Base-by-base conservation (phyloP, 1,284 basidiomycete species). In the Cyathus olla region DNA sequence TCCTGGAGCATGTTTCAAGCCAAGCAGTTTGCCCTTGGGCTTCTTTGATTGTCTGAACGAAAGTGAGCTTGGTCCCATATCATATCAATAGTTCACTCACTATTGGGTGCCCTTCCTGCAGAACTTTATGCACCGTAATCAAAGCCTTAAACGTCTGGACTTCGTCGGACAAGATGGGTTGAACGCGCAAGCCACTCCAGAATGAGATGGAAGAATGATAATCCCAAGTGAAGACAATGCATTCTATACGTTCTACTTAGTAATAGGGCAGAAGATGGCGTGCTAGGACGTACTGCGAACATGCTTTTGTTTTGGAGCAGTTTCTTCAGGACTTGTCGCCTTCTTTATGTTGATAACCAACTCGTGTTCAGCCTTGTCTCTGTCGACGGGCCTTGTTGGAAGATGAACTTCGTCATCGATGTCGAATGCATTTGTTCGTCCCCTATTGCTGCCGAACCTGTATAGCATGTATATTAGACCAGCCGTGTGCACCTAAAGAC, bases 201-300 rank as follows among this genome's bases (percentile, higher is more conserved):
- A 98, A 97, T 8, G 96, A 96, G 70, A 95, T 90, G 40, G 96
- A 97, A n/a, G 95, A 94, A 74, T 97, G 96, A 74, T 98, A 98
- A 77, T 98, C 96, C 96, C 96, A 98, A 17, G 96, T 98, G 79
- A 96, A 98, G 35, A 98, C 95, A 75, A 98, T 97, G 70, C 94
- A 95, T 83, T 97, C 96, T 98, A 75, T 17, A 24, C 56, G 60
- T 61, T 35, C 47, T 13, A 13, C 31, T 68, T 35, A 68, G 61
- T 47, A 29, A 52, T 57, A 29, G 40, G 17, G 35, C 46, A 53
- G 48, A 55, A 42, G 31, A 42, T 46, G 48, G 54, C 22, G 55
- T 27, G 56, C 10, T 42, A 42, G 48, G 59, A 87, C 95, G 75
- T 77, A 97, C 96, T 97, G 75, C 96, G 89, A 70, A 98, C 96